Conservation (phyloP, 768 basidiomycete genomes). For the Mycena polygramma region DNA sequence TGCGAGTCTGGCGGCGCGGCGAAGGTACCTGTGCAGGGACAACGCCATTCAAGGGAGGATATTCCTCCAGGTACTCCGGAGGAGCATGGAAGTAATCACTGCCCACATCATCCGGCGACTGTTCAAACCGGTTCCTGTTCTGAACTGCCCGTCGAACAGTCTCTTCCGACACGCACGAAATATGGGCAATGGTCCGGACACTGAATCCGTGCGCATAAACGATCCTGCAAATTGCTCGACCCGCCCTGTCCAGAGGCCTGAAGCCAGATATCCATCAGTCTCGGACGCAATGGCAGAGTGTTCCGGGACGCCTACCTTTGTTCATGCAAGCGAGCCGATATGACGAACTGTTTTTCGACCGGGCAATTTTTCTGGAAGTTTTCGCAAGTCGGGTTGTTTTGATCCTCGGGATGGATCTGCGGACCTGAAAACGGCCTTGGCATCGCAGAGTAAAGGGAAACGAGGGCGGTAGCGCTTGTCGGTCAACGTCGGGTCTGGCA, state of each 20-base stretch:
- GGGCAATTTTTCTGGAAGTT: constrained; percentile 4
- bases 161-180: constrained; percentile 19
- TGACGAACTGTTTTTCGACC: constrained; percentile 1
- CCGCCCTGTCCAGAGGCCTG: not conserved
- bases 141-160: constrained; percentile 8
- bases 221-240: constrained; percentile 15
- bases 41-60: not conserved
- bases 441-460: not conserved
- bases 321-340: not conserved
- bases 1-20: not conserved
- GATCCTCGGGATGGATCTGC: constrained; percentile 5
- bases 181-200: constrained; percentile 9
- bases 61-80: constrained; percentile 3
- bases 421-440: not conserved
- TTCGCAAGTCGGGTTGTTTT: constrained; percentile 11
- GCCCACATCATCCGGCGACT: not conserved
- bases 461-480: not conserved
- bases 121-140: not conserved
- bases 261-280: not conserved
- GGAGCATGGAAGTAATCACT: not conserved
- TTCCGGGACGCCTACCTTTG: constrained; percentile 1
- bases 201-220: not conserved
- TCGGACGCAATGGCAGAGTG: too few relatives aligned
- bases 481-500: too few relatives aligned
- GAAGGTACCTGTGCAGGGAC: not conserved